Percentiles rank a stretch among this genome's conserved stretches.
Evolutionary conservation across 1,284 basidiomycete genomes (phyloP).

Genomic region (Ceratobasidium theobromae): DNA sequence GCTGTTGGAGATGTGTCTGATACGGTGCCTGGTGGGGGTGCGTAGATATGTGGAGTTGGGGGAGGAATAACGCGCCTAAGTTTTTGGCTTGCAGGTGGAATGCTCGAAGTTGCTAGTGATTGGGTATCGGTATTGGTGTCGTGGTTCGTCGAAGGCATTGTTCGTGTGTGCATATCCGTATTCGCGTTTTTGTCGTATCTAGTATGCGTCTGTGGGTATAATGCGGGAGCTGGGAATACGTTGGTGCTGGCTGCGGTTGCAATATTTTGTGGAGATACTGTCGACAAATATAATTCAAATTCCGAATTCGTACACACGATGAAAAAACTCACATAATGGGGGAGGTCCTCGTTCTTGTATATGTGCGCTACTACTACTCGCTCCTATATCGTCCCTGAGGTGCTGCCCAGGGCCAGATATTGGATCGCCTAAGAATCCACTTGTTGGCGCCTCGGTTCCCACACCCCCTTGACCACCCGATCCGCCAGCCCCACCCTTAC

Average conservation of each 20-base stretch:
- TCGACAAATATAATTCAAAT: neutral
- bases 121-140: neutral
- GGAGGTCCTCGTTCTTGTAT: neutral
- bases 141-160: neutral
- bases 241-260: neutral
- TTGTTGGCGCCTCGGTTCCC: neutral
- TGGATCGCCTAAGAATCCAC: neutral
- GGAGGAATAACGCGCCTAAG: neutral
- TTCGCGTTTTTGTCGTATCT: neutral
- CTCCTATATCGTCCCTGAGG: neutral
- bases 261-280: neutral
- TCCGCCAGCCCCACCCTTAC: neutral
- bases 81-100: neutral
- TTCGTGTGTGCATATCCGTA: neutral
- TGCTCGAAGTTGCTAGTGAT: neutral
- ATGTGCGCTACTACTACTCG: neutral
- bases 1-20: neutral
- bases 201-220: neutral
- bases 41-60: conserved; percentile 3
- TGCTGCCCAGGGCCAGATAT: neutral
- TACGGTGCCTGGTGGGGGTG: neutral
- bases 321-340: neutral
- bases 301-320: neutral
- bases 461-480: neutral
- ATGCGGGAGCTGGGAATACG: neutral